Conservation (phyloP, 371 early-diverging fungal genomes). For the Circinella umbellata region DNA sequence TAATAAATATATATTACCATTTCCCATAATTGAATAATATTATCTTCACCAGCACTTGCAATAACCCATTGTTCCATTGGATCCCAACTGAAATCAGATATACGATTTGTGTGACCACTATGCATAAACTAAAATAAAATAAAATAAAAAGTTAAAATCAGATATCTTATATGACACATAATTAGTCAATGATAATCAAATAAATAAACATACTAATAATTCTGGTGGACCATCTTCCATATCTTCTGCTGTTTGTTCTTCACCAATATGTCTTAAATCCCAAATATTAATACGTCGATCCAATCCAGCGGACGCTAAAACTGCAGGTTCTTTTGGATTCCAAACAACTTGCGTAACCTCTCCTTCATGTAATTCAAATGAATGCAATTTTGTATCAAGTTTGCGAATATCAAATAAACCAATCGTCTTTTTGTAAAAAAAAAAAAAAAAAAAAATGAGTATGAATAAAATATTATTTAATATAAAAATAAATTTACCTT, state of each 20-base stretch:
- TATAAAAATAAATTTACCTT: slow-evolving; percentile 49
- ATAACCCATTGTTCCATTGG: slow-evolving; percentile 95
- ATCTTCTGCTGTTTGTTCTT: slow-evolving; percentile 95
- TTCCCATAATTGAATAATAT: slow-evolving; percentile 98
- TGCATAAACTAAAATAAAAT: slow-evolving; percentile 85
- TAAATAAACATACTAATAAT: slow-evolving; percentile 67
- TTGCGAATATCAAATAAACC: slow-evolving; percentile 98
- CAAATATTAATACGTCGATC: slow-evolving; percentile 96
- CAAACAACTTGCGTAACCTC: slow-evolving; percentile 94
- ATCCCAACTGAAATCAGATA: slow-evolving; percentile 98
- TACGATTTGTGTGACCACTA: slow-evolving; percentile 97
- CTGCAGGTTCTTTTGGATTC: slow-evolving; percentile 92
- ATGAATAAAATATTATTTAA: too few species aligned
- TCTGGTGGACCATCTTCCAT: slow-evolving; percentile 99
- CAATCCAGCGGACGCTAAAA: slow-evolving; percentile 90
- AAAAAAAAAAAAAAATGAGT: background rate
- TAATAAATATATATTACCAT: slow-evolving; percentile 68
- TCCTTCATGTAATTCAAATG: slow-evolving; percentile 89
- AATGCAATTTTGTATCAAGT: slow-evolving; percentile 78
- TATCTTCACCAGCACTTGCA: slow-evolving; percentile 95
- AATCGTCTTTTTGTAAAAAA: slow-evolving; percentile 61
- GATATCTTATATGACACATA: too few species aligned
- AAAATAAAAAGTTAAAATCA: slow-evolving; percentile 3
- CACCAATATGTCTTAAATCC: slow-evolving; percentile 95
- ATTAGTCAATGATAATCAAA: too few species aligned